Percentiles rank a stretch among this genome's conserved stretches.
Evolutionary conservation across 1,284 basidiomycete species (phyloP).

Genomic region (Microbotryum lychnidis-dioicae): DNA sequence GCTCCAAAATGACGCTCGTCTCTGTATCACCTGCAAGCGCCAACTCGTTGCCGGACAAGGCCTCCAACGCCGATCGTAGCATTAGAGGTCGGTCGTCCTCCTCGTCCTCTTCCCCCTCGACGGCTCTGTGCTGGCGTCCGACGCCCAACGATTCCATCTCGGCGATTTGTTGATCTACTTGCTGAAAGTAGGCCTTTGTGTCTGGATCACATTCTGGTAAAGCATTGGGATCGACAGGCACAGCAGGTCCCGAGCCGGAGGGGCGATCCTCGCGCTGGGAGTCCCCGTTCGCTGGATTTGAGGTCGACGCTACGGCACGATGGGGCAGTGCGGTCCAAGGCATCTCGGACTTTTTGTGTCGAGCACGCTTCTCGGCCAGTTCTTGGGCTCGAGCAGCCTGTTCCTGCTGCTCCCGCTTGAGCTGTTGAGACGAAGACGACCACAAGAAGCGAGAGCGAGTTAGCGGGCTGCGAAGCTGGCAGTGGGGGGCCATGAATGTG

Average conservation of each 20-base stretch:
- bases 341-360: slow-evolving; percentile 24
- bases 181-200: slow-evolving; percentile 36
- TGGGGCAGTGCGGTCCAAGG: slow-evolving; percentile 13
- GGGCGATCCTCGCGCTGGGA: too few species aligned
- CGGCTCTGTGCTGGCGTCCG: slow-evolving; percentile 1
- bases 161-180: slow-evolving; percentile 33
- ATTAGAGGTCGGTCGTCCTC: slow-evolving; percentile 67
- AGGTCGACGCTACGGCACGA: neutral
- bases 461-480: too few species aligned
- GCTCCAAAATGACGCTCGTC: slow-evolving; percentile 75
- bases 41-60: slow-evolving; percentile 77
- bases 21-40: slow-evolving; percentile 85
- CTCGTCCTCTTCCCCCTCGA: slow-evolving; percentile 30
- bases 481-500: too few species aligned
- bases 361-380: slow-evolving; percentile 18
- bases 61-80: slow-evolving; percentile 69
- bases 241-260: neutral
- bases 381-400: slow-evolving; percentile 14
- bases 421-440: slow-evolving; percentile 1
- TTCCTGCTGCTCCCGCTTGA: slow-evolving; percentile 26
- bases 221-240: slow-evolving; percentile 21
- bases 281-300: neutral
- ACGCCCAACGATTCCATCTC: slow-evolving; percentile 30
- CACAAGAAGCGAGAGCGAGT: too few species aligned
- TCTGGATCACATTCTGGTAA: slow-evolving; percentile 34